These are phyloP conservation scores for Fraxinus velutina DNA, from an alignment of 305 asterid species.

Conservation along the genomic window DNA sequence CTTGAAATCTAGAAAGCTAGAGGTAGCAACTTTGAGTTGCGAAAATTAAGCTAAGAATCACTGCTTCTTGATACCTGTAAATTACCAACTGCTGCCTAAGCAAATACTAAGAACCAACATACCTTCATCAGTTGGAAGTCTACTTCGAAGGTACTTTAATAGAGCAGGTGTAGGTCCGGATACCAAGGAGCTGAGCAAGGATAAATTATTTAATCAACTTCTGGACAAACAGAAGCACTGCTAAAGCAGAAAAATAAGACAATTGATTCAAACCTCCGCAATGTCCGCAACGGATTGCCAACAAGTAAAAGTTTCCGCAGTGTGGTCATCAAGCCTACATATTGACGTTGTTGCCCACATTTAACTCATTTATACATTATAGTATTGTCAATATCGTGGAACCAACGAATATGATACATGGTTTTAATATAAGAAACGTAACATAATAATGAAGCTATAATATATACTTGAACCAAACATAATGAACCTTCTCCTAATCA, in stretches of 20 bases:
- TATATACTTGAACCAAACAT: not conserved
- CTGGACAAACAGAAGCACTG: constrained; percentile 21
- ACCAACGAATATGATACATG: not conserved
- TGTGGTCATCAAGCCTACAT: constrained; percentile 82
- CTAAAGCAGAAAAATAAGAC: constrained; percentile 17
- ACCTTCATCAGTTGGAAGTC: constrained; percentile 93
- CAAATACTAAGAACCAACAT: constrained; percentile 24
- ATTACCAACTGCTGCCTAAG: constrained; percentile 16
- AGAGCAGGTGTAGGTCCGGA: constrained; percentile 85
- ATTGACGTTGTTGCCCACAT: constrained; percentile 25
- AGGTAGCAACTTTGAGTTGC: constrained; percentile 17
- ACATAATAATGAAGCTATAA: constrained; percentile 11
- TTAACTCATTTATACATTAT: constrained; percentile 25
- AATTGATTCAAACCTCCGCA: constrained; percentile 65
- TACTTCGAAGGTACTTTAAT: constrained; percentile 75
- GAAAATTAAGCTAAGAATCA: constrained; percentile 19
- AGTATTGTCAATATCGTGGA: constrained; percentile 1
- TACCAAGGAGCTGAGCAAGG: constrained; percentile 70
- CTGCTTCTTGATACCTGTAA: not conserved
- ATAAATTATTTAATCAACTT: constrained; percentile 20
- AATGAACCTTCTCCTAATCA: constrained; percentile 1
- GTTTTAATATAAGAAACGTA: not conserved
- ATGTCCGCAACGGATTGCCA: constrained; percentile 93
- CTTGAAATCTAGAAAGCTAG: constrained; percentile 20
- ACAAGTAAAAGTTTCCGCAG: constrained; percentile 81